Evolutionary conservation across 345 rosid species (phyloP), one percentile per base, ranked within the genome.

Genomic region (Melaleuca quinquenervia): DNA sequence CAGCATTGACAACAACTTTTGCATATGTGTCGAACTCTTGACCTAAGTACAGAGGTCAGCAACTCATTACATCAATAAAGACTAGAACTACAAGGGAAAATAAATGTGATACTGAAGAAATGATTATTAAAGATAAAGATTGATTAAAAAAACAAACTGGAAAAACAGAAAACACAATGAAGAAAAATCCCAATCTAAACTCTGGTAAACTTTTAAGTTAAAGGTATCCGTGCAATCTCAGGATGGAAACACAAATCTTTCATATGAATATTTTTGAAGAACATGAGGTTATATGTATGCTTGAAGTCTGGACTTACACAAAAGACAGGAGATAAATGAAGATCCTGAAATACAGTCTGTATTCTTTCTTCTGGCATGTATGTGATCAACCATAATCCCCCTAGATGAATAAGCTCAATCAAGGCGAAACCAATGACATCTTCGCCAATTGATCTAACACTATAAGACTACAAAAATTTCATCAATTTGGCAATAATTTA

Each of bases 1-100:
- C 98, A 44, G 98, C 99, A 87, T 97, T 97, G 49, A 97, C 97
- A 60, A 97, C 91, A 62, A 96, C 98, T 90, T 92, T 95, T 83
- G 99, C 99, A 87, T 94, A 94, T 86, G 95, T 88, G 15, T 96
- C 95, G 86, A 97, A 97, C 89, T 95, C 98, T 84, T 94, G 87
- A 55, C 98, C 99, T 96, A 91, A 85, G 48, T 32, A 50, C 62
- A 21, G 44, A 54, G 36, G 78, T 21, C 50, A 84, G 85, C 58
- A 49, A 45, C 13, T 49, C 44, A 84, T 16, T 32, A 41, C 44
- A 18, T 10, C 32, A 32, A 70, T 3, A 70, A 70, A 32, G 24
- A 70, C 78, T 32, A 70, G 45, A 70, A 70, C 48, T 32, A 70
- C 32, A 24, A 70, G 48, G 78, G 78, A 32, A 64, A 20, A 70